These are phyloP conservation scores for Zychaea mexicana DNA, from an alignment of 371 early-diverging fungal genomes.

Conservation along the genomic window DNA sequence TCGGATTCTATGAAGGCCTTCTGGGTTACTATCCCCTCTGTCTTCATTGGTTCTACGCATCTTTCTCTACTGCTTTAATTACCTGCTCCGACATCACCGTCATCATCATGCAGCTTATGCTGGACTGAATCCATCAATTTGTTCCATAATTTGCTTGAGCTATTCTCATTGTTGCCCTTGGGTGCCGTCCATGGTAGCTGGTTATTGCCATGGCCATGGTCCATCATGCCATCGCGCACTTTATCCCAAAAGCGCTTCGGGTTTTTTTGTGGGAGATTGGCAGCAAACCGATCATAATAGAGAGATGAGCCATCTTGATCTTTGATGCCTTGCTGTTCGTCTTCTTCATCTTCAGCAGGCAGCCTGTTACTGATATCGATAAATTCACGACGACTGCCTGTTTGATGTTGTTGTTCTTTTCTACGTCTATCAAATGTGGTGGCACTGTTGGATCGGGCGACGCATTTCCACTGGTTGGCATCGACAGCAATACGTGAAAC, in stretches of 20 bases:
- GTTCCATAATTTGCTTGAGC: neutral
- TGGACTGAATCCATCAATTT: neutral
- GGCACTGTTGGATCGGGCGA: neutral
- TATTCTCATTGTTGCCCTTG: neutral
- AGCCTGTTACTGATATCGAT: neutral
- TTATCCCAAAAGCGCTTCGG: neutral
- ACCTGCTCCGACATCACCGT: constrained; percentile 10
- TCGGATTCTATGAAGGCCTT: constrained; percentile 66
- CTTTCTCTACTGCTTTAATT: too few relatives aligned
- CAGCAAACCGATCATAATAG: constrained; percentile 16
- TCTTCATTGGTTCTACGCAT: too few relatives aligned
- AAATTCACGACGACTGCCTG: neutral
- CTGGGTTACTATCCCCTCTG: too few relatives aligned
- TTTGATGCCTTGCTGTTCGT: neutral
- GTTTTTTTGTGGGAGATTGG: constrained; percentile 5
- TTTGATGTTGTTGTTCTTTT: neutral
- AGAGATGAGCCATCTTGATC: neutral
- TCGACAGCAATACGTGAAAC: constrained; percentile 2
- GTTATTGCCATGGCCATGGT: neutral
- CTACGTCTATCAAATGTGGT: neutral
- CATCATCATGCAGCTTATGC: neutral
- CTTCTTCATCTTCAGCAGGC: neutral
- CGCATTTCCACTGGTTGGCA: constrained; percentile 3
- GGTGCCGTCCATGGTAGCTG: neutral
- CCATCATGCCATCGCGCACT: neutral